Base-by-base conservation (phyloP, 2,329 filamentous ascomycete genomes). In the Talaromyces sp. region DNA sequence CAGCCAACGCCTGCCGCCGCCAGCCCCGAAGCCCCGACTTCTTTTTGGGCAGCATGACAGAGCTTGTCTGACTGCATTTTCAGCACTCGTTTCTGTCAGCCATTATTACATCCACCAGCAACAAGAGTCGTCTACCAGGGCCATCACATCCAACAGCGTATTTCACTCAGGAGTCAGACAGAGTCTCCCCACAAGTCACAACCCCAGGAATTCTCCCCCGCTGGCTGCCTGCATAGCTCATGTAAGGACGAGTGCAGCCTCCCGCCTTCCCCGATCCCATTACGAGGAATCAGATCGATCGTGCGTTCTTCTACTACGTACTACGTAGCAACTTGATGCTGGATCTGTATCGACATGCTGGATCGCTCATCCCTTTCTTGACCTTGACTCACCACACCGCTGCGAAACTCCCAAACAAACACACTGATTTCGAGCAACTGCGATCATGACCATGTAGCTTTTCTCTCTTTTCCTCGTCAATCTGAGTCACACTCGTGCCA, bases 391-490 rank as follows among this genome's bases (percentile, higher is more conserved):
- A 38, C 35, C 8, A 56, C 27, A 14, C n/a, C 27, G 4, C 7
- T 3, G 26, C 4, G 2, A 8, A 21, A 56, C 52, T 26, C 41
- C 2, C 31, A 19, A 38, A 38, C 35, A 38, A 14, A 38, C 17
- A 46, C n/a, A 9, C n/a, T 11, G 43, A 11, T 7, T 11, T 24
- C n/a, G 43, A 17, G 7, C 19, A 46, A 26, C 19, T 31, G 43
- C 48, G 35, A 54, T 50, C 54, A 46, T 24, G 57, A 61, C 29
- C 61, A 64, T 64, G 63, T 63, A 64, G 59, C 54, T 27, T 48
- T 38, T 17, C 54, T 27, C 38, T 38, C 21, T 19, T 31, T 26
- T 52, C 21, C 52, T 24, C 41, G 35, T 32, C 29, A 29, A 35
- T 53, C 38, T 62, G 62, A 57, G 31, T 24, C 32, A 54, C 21